These are phyloP conservation scores for Candida nemodendra DNA, from an alignment of 805 yeast genomes.

Conservation along the genomic window DNA sequence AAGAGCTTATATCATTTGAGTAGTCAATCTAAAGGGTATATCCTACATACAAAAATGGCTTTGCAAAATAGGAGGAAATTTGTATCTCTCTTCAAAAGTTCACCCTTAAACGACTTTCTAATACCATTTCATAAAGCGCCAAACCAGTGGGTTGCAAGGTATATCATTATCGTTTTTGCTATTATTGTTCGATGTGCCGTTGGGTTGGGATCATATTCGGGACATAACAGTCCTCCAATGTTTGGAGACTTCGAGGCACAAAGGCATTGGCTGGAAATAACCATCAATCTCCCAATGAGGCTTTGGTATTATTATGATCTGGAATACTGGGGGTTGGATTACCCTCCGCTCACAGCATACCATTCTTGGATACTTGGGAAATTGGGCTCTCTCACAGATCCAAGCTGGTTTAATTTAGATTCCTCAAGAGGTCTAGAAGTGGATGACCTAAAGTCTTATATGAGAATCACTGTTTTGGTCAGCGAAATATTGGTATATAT, in stretches of 20 bases:
- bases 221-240: constrained; percentile 68
- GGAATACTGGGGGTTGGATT: constrained; percentile 94
- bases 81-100: constrained; percentile 36
- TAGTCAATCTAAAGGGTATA: too few relatives aligned
- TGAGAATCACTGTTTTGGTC: constrained; percentile 76
- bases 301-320: constrained; percentile 90
- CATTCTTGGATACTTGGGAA: constrained; percentile 82
- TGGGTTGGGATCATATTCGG: constrained; percentile 88
- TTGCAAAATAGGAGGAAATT: constrained; percentile 20
- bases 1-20: too few relatives aligned
- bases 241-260: constrained; percentile 98
- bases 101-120: constrained; percentile 79
- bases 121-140: constrained; percentile 76
- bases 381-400: constrained; percentile 62
- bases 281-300: constrained; percentile 66
- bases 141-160: constrained; percentile 88
- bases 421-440: constrained; percentile 75
- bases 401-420: constrained; percentile 74
- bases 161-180: constrained; percentile 70
- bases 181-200: constrained; percentile 78
- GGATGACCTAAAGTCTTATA: constrained; percentile 67
- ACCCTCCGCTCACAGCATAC: constrained; percentile 95
- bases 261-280: constrained; percentile 96
- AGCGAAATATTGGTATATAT: constrained; percentile 74
- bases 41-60: too few relatives aligned